Conservation (phyloP, 352 stramenopile species). For the Phytopythium kandeliae region DNA sequence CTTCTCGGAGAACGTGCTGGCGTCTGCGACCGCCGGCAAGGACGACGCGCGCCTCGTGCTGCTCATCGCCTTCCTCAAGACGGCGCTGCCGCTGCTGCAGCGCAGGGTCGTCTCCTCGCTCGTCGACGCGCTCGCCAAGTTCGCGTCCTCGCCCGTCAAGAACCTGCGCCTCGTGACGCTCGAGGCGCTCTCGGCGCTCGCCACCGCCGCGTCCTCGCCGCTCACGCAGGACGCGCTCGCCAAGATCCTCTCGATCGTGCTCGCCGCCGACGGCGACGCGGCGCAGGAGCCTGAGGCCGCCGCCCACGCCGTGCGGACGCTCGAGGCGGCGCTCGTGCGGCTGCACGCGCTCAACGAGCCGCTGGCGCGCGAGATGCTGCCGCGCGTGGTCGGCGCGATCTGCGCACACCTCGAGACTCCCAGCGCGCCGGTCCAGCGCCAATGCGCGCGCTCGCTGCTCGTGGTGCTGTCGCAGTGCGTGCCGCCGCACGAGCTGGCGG, state of each 20-base stretch:
- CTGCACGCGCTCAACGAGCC: constrained; percentile 53
- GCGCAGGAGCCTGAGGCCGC: constrained; percentile 57
- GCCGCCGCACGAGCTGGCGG: constrained; percentile 40
- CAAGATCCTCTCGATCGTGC: constrained; percentile 56
- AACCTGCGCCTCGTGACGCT: constrained; percentile 77
- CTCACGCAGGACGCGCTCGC: constrained; percentile 59
- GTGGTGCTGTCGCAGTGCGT: constrained; percentile 58
- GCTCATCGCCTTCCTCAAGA: constrained; percentile 79
- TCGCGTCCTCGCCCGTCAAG: constrained; percentile 64
- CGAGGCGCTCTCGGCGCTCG: constrained; percentile 62
- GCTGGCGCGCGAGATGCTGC: constrained; percentile 55
- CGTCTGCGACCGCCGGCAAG: constrained; percentile 44
- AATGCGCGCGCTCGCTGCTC: constrained; percentile 56
- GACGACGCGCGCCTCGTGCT: constrained; percentile 70
- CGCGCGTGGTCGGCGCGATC: constrained; percentile 65
- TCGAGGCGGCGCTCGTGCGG: constrained; percentile 57
- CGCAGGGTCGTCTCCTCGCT: constrained; percentile 77
- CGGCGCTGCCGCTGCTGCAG: constrained; percentile 70
- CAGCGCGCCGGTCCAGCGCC: constrained; percentile 51
- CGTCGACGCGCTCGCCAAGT: constrained; percentile 65
- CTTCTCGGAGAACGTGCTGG: constrained; percentile 82
- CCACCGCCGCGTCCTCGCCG: constrained; percentile 42
- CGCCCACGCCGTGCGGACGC: constrained; percentile 61
- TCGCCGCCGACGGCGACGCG: constrained; percentile 52
- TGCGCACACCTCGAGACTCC: constrained; percentile 71